Evolutionary conservation across 2,329 filamentous ascomycete genomes (phyloP).

Genomic region (Mycocentrospora acerina): DNA sequence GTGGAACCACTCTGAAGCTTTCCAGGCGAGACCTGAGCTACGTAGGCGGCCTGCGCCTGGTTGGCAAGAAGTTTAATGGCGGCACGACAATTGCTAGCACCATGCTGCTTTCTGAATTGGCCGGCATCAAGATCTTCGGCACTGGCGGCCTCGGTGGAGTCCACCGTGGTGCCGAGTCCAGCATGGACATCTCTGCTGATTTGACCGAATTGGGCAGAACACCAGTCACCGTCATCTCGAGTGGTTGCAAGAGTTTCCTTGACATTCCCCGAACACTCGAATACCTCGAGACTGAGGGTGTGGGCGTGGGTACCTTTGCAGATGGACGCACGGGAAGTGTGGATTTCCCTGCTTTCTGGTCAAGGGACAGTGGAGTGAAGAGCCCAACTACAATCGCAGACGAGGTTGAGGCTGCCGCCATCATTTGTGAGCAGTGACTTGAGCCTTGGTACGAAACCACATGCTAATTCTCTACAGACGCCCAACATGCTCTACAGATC

Average conservation of each 20-base stretch:
- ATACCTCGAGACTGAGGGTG: conserved; percentile 71
- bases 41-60: conserved; percentile 70
- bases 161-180: conserved; percentile 81
- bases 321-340: conserved; percentile 72
- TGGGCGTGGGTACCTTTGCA: conserved; percentile 84
- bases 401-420: conserved; percentile 83
- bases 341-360: conserved; percentile 92
- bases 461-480: conserved; percentile 50
- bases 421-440: conserved; percentile 62
- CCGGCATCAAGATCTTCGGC: conserved; percentile 89
- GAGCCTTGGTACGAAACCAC: not conserved
- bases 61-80: conserved; percentile 72
- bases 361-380: conserved; percentile 77
- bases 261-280: conserved; percentile 90
- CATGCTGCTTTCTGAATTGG: conserved; percentile 82
- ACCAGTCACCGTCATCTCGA: conserved; percentile 82
- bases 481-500: conserved; percentile 71
- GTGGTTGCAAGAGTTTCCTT: conserved; percentile 93
- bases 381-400: conserved; percentile 75
- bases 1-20: conserved; percentile 72
- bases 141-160: conserved; percentile 95
- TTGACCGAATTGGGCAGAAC: conserved; percentile 91
- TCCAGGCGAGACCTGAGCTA: conserved; percentile 86
- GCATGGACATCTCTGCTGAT: conserved; percentile 93
- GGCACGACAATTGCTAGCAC: conserved; percentile 94